Evolutionary conservation across 2,329 filamentous ascomycete genomes (phyloP), one percentile per base, ranked within the genome.

Genomic region (Ophioceras dolichostomum): DNA sequence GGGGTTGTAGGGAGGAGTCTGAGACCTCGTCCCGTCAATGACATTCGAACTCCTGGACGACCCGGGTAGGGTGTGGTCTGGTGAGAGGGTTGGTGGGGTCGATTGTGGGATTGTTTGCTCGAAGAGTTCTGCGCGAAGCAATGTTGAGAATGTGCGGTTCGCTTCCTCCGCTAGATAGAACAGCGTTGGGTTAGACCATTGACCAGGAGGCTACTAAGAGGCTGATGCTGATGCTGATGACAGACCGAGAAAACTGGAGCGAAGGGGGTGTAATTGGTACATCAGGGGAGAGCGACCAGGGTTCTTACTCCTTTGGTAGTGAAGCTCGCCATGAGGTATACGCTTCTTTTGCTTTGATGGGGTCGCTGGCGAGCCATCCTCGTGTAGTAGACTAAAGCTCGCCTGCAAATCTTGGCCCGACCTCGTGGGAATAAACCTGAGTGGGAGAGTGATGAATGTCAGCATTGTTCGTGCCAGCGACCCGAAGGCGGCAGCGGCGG

Each of bases 351-450:
- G 74, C 54, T 79, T 84, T 4, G 87, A 89, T 1, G 89, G 86
- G 2, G 88, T 94, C 10, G 89, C 83, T 16, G 91, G 91, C 16
- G 89, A 95, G 28, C 83, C 87, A 55, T 94, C 87, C 44, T 95
- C 89, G 52, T 94, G 84, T 20, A 96, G 68, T 39, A 96, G 65
- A 54, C 79, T 94, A 60, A 91, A 96, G 58, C 87, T 93, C 37
- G 89, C 87, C 55, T 89, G 83, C 18, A 96, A 67, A 58, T 98
- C 91, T 58, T 94, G 87, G 5, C 89, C 91, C 45, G 88, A 81
- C 30, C 91, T 76, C 49, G 91, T 93, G 20, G 91, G 91, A 47
- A 98, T 96, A 56, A 98, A 98, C 50, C 91, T 94, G 54, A 40
- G 36, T 7, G 32, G 18, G 32, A 19, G 5, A 26, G 14, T 32